Evolutionary conservation across 2,329 filamentous ascomycete species (phyloP).

Genomic region (Lecanicillium sp.): DNA sequence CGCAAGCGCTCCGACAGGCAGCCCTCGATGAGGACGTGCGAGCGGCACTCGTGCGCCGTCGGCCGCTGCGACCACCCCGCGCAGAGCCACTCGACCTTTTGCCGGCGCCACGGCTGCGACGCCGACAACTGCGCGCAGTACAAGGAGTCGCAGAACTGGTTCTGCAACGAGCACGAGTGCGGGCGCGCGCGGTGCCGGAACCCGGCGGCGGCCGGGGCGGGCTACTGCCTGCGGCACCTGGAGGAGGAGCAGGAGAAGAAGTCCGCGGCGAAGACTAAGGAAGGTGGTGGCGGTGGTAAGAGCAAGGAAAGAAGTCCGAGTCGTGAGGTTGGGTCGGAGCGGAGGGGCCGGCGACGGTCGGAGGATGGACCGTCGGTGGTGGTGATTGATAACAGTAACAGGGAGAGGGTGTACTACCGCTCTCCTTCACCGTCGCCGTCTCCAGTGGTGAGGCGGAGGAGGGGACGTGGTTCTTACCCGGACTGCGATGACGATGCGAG

Average conservation of each 20-base stretch:
- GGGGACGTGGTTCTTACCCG: neutral
- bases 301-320: too few species aligned
- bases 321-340: too few species aligned
- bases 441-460: neutral
- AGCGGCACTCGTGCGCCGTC: conserved; percentile 8
- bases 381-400: neutral
- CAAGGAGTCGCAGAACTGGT: conserved; percentile 5
- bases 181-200: neutral
- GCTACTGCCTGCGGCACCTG: conserved; percentile 1
- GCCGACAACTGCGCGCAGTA: conserved; percentile 8
- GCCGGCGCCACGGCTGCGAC: conserved; percentile 7
- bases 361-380: neutral
- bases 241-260: conserved; percentile 1
- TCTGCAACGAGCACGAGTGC: conserved; percentile 12
- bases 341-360: neutral
- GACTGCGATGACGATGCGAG: neutral
- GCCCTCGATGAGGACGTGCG: conserved; percentile 6
- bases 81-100: neutral
- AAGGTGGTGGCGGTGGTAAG: too few species aligned
- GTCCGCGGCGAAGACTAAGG: too few species aligned
- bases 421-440: too few species aligned
- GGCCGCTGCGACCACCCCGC: conserved; percentile 1
- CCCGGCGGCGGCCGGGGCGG: neutral
- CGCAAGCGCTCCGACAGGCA: conserved; percentile 1
- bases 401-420: neutral